Base-by-base conservation (phyloP, 192 early-diverging fungal genomes). In the Podila clonocystis region DNA sequence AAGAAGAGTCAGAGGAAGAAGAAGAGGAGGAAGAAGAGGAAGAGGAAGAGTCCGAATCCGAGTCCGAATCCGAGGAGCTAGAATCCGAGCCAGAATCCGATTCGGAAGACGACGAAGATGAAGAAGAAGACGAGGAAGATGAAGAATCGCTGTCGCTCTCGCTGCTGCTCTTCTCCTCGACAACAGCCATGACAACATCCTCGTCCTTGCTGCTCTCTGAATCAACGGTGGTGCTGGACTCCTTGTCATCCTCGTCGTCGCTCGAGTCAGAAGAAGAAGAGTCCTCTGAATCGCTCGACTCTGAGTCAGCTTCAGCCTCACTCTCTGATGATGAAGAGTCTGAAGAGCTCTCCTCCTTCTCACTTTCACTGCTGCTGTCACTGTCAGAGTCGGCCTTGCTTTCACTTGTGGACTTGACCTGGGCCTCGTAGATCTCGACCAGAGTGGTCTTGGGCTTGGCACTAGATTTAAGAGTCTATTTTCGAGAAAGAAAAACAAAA, bases 231-330 rank as follows among this genome's bases (percentile, higher is more conserved):
- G 76, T 80, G 63, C 74, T 83, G 34, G 82, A 83, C 2, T 86
- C 83, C 45, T 77, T 68, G 30, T 82, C 67, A 13, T 82, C 82
- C 33, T 68, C 70, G 12, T 68, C 66, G 61, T 69, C 71, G 70
- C 70, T 78, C 17, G 83, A 84, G n/a, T 72, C 80, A 17, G 84
- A 84, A 22, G 75, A 72, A 24, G 72, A 70, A 31, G 77, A 76
- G 22, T 71, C 69, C 28, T 45, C 50, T 6, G 48, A 72, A 20
- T 57, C 65, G 28, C 70, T 64, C 12, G 79, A 83, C 41, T 78
- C 68, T n/a, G 82, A 70, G 58, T 85, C 82, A n/a, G 73, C 64
- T 19, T 87, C 63, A 12, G 66, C 72, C 26, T 72, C 82, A 49
- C 67, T 70, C 6, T 83, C 83, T 48, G 67, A 70, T 17, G 82